A percentile compares a stretch with the other conserved stretches of the same genome.
Evolutionary conservation across 2,329 filamentous ascomycete species (phyloP).

Genomic region (Penicillium rolfsii): DNA sequence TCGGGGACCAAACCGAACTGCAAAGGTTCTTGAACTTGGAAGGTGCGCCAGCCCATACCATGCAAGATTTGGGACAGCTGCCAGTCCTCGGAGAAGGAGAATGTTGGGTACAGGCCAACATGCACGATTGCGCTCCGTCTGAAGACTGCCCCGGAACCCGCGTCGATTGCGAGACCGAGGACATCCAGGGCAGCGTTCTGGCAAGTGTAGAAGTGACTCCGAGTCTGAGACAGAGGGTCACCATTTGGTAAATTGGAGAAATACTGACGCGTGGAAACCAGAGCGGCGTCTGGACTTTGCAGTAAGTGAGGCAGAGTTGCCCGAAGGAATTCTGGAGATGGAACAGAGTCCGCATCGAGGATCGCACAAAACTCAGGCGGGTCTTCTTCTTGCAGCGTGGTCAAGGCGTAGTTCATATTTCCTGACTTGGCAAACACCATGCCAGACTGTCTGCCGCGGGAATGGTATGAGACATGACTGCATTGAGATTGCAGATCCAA

Average conservation of each 20-base stretch:
- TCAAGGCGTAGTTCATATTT: conserved; percentile 43
- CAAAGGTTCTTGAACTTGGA: conserved; percentile 38
- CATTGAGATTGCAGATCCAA: conserved; percentile 45
- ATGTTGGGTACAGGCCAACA: conserved; percentile 40
- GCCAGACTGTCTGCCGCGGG: conserved; percentile 50
- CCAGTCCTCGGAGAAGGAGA: conserved; percentile 42
- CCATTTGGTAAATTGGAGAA: conserved; percentile 39
- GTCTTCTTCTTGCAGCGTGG: conserved; percentile 25
- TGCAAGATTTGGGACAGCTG: conserved; percentile 39
- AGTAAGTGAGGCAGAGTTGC: conserved; percentile 43
- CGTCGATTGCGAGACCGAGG: conserved; percentile 35
- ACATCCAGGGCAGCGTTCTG: conserved; percentile 39
- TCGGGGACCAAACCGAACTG: conserved; percentile 41
- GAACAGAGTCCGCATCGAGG: conserved; percentile 44
- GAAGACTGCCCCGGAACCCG: conserved; percentile 42
- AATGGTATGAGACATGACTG: conserved; percentile 58
- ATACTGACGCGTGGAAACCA: conserved; percentile 41
- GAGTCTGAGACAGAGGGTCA: conserved; percentile 38
- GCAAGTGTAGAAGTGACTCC: conserved; percentile 39
- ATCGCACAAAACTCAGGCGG: conserved; percentile 38
- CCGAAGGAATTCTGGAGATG: conserved; percentile 40
- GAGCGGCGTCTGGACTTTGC: conserved; percentile 29
- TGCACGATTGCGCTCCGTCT: conserved; percentile 36
- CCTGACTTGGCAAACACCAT: conserved; percentile 42
- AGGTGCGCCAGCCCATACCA: conserved; percentile 33